phyloP scores from a whole-genome alignment of 306 rosid species.

The Crotalaria pallida region DNA sequence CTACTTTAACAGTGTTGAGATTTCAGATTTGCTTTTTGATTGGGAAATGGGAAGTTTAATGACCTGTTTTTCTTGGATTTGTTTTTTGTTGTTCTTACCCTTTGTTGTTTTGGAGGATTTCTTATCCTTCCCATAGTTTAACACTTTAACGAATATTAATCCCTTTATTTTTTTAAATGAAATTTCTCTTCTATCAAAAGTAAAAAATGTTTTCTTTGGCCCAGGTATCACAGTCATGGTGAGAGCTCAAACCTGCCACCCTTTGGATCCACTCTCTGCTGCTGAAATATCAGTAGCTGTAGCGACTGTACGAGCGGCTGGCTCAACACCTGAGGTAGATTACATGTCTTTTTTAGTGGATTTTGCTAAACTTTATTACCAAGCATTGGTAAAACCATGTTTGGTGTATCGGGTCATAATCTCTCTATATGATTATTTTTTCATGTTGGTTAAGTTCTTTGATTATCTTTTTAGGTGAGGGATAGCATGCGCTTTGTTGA shows the following conservation, averaged over 20 bases:
- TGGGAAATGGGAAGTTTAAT: neutral
- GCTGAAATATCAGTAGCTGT: conserved; percentile 88
- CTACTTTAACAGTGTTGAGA: neutral
- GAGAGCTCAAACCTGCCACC: conserved; percentile 71
- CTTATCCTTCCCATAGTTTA: neutral
- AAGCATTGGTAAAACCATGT: neutral
- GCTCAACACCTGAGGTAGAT: conserved; percentile 75
- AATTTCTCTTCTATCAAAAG: conserved; percentile 9
- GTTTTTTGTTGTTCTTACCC: neutral
- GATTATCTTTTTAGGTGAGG: conserved; percentile 47
- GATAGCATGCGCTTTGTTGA: conserved; percentile 78
- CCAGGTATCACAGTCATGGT: conserved; percentile 58
- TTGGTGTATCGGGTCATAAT: neutral
- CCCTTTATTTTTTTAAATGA: neutral
- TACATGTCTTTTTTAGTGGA: neutral
- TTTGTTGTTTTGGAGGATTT: neutral
- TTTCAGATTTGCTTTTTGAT: neutral
- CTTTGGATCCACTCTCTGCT: conserved; percentile 74
- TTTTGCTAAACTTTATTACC: neutral
- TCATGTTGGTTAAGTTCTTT: conserved; percentile 10
- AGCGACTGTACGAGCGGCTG: conserved; percentile 78
- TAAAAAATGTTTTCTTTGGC: conserved; percentile 9
- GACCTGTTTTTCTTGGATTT: neutral
- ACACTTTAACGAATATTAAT: neutral
- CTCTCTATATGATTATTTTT: neutral